phyloP scores from a whole-genome alignment of 345 rosid species.

The Dovyalis caffra region DNA sequence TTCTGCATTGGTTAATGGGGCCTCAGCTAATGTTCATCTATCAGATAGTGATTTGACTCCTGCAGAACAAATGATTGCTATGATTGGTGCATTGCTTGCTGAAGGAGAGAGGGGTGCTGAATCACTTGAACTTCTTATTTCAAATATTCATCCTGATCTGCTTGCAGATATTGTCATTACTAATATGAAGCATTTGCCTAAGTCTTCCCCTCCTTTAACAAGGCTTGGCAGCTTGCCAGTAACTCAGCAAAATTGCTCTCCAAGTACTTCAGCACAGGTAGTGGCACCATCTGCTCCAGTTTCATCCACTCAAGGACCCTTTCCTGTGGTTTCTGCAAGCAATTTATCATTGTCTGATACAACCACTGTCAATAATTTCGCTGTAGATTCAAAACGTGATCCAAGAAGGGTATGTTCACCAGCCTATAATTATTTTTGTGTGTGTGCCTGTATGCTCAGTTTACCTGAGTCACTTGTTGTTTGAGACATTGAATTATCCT shows the following conservation, averaged over 20 bases:
- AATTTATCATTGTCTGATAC: constrained; percentile 46
- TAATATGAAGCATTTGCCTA: constrained; percentile 95
- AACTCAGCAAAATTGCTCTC: constrained; percentile 38
- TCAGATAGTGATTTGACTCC: constrained; percentile 72
- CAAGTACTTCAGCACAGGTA: constrained; percentile 46
- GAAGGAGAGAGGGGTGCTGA: constrained; percentile 99
- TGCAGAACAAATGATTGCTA: constrained; percentile 93
- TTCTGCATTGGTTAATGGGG: constrained; percentile 55
- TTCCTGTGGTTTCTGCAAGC: constrained; percentile 37
- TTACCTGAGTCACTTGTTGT: neutral
- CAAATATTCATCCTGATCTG: constrained; percentile 93
- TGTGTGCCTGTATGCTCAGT: neutral
- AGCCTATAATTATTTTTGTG: constrained; percentile 1
- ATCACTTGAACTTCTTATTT: constrained; percentile 88
- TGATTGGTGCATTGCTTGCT: constrained; percentile 98
- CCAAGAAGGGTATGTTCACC: constrained; percentile 74
- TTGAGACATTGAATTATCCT: constrained; percentile 2
- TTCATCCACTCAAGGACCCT: constrained; percentile 37
- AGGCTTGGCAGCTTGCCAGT: constrained; percentile 42
- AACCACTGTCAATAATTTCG: constrained; percentile 39
- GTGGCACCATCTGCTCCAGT: constrained; percentile 40
- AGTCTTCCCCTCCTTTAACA: constrained; percentile 54
- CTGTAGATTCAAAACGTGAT: constrained; percentile 80
- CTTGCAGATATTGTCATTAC: constrained; percentile 94
- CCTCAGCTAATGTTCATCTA: constrained; percentile 40